phyloP scores from a whole-genome alignment of 768 basidiomycete genomes.

The Boletus patriciae region DNA sequence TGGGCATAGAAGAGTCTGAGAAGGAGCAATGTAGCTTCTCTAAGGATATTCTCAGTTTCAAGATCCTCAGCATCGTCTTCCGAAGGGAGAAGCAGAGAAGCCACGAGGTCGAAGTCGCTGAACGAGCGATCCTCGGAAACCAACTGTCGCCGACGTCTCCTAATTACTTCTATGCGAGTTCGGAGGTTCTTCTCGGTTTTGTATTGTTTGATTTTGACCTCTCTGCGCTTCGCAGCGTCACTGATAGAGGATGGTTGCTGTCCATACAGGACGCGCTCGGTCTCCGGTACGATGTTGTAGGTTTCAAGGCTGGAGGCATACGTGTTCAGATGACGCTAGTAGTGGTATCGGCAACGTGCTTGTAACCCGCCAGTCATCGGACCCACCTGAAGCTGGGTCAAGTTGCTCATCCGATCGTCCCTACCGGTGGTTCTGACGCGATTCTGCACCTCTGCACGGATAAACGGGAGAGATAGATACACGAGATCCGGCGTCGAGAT shows the following conservation, averaged over 20 bases:
- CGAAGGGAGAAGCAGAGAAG: slow-evolving; percentile 53
- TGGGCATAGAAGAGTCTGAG: slow-evolving; percentile 72
- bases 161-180: slow-evolving; percentile 59
- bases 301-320: slow-evolving; percentile 56
- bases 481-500: slow-evolving; percentile 73
- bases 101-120: slow-evolving; percentile 63
- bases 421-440: slow-evolving; percentile 56
- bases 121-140: slow-evolving; percentile 33
- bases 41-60: slow-evolving; percentile 62
- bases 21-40: slow-evolving; percentile 67
- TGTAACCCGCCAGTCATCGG: slow-evolving; percentile 3
- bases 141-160: slow-evolving; percentile 51
- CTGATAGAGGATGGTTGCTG: slow-evolving; percentile 47
- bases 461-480: slow-evolving; percentile 73
- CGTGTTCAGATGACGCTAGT: slow-evolving; percentile 47
- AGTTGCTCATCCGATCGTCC: slow-evolving; percentile 53
- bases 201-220: slow-evolving; percentile 89
- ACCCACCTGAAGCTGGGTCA: slow-evolving; percentile 62
- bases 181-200: slow-evolving; percentile 82
- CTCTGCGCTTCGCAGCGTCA: slow-evolving; percentile 73
- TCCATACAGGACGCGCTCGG: slow-evolving; percentile 56
- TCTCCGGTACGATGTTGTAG: slow-evolving; percentile 65
- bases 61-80: slow-evolving; percentile 48
- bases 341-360: slow-evolving; percentile 2
- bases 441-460: slow-evolving; percentile 62